phyloP scores from a whole-genome alignment of 345 rosid species.

The Sisymbrium altissimum region DNA sequence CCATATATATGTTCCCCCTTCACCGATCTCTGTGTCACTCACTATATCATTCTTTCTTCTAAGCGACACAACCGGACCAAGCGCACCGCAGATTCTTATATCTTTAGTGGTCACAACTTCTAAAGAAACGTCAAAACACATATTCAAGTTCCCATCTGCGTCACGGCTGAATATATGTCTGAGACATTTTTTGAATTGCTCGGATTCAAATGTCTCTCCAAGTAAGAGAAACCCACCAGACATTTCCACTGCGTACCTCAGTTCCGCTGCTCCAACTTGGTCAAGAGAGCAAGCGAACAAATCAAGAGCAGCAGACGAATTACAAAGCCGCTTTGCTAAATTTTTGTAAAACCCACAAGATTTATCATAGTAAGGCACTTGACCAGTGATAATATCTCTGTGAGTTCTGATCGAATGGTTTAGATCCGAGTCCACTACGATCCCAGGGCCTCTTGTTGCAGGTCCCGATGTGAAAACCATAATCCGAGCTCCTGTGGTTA shows the following conservation, averaged over 20 bases:
- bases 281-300: constrained; percentile 94
- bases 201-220: constrained; percentile 79
- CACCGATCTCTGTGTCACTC: constrained; percentile 66
- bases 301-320: constrained; percentile 71
- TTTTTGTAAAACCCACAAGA: constrained; percentile 64
- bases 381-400: constrained; percentile 68
- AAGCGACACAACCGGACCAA: constrained; percentile 92
- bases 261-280: constrained; percentile 87
- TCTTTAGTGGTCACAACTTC: constrained; percentile 86
- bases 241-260: constrained; percentile 69
- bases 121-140: constrained; percentile 85
- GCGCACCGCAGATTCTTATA: constrained; percentile 75
- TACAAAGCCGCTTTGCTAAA: constrained; percentile 56
- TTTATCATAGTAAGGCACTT: constrained; percentile 48
- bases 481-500: constrained; percentile 68
- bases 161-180: constrained; percentile 70
- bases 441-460: constrained; percentile 87
- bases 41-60: constrained; percentile 58
- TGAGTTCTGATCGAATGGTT: constrained; percentile 73
- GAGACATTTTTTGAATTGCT: constrained; percentile 73
- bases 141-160: constrained; percentile 61
- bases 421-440: constrained; percentile 61
- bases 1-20: constrained; percentile 82
- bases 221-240: constrained; percentile 91
- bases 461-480: constrained; percentile 97